Evolutionary conservation across 306 rosid species (phyloP).

Genomic region (Rubus parviflorus): DNA sequence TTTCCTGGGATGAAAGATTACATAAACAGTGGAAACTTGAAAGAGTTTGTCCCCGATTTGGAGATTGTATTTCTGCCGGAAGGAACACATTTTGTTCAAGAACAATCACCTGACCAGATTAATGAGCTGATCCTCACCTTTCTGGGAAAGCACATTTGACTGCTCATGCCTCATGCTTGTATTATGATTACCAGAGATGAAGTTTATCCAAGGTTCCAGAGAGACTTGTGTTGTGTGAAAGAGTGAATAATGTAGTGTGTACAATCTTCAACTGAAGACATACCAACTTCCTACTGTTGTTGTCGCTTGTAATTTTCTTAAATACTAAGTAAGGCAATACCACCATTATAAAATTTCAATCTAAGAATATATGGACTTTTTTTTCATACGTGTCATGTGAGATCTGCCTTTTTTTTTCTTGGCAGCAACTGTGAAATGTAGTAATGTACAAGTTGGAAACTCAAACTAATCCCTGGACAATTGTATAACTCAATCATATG

Average conservation of each 20-base stretch:
- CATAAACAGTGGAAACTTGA: slow-evolving; percentile 50
- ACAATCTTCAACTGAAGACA: neutral
- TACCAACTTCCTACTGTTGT: neutral
- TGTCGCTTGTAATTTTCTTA: neutral
- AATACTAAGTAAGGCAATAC: neutral
- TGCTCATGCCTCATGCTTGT: neutral
- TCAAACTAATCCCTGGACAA: no score
- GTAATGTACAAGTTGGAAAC: no score
- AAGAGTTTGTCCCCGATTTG: slow-evolving; percentile 53
- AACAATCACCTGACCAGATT: slow-evolving; percentile 65
- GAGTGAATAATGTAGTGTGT: neutral
- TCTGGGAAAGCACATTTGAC: slow-evolving; percentile 57
- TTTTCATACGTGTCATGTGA: no score
- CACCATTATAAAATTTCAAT: neutral
- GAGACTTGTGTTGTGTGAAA: neutral
- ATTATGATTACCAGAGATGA: neutral
- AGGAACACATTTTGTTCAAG: slow-evolving; percentile 89
- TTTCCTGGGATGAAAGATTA: slow-evolving; percentile 68
- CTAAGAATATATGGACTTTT: neutral
- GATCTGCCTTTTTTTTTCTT: no score
- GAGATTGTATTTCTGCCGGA: slow-evolving; percentile 61
- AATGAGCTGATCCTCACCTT: slow-evolving; percentile 62
- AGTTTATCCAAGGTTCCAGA: neutral
- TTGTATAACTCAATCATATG: no score
- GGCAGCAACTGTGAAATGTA: no score